phyloP scores from a whole-genome alignment of 352 stramenopile genomes.

The Thraustochytrium striatum region DNA sequence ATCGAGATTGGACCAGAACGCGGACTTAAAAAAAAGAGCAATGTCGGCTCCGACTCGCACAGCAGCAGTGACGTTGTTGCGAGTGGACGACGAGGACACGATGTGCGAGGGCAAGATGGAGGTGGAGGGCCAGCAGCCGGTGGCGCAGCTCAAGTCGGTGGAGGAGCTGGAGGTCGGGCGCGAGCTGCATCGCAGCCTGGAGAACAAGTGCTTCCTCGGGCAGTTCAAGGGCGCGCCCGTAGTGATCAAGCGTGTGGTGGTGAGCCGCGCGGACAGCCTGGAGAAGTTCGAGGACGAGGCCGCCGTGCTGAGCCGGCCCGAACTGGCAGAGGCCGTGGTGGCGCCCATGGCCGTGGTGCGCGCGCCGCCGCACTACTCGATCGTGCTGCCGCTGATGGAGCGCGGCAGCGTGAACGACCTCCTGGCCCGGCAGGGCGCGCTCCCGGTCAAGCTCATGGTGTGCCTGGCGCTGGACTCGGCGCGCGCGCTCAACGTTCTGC shows the following conservation, averaged over 20 bases:
- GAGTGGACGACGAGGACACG: too few relatives aligned
- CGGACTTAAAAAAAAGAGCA: too few relatives aligned
- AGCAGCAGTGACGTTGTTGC: too few relatives aligned
- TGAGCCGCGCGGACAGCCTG: constrained; percentile 26
- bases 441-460: constrained; percentile 27
- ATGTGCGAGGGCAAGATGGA: too few relatives aligned
- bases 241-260: constrained; percentile 15
- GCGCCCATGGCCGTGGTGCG: constrained; percentile 56
- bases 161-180: constrained; percentile 23
- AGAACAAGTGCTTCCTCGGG: constrained; percentile 38
- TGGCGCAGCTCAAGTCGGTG: constrained; percentile 11
- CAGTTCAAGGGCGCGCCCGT: constrained; percentile 34
- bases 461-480: constrained; percentile 31
- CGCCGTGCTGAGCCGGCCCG: constrained; percentile 7
- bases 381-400: constrained; percentile 42
- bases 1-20: too few relatives aligned
- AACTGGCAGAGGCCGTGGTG: constrained; percentile 4
- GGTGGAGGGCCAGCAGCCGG: too few relatives aligned
- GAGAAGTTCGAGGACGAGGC: constrained; percentile 46
- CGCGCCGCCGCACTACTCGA: constrained; percentile 45
- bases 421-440: neutral
- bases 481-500: constrained; percentile 19
- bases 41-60: too few relatives aligned
- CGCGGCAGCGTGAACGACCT: constrained; percentile 31
- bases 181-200: constrained; percentile 24